Evolutionary conservation across 306 rosid genomes (phyloP).

Genomic region (Arachis stenosperma): DNA sequence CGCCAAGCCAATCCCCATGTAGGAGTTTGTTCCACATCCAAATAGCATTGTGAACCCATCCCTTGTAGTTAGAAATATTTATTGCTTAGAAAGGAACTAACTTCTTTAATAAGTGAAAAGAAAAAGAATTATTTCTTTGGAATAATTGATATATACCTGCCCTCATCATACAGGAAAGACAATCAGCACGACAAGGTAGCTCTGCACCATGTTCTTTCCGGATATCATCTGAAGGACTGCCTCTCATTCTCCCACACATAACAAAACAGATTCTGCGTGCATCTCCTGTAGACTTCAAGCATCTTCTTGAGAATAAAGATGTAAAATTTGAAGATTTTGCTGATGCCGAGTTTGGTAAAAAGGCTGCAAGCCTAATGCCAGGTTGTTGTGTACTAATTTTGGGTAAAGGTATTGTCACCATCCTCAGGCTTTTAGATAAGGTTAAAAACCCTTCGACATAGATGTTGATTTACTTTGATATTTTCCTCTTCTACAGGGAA

Average conservation of each 20-base stretch:
- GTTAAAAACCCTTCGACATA: not conserved
- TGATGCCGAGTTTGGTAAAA: conserved; percentile 71
- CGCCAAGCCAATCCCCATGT: not conserved
- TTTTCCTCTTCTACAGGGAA: conserved; percentile 52
- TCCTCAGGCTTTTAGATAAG: conserved; percentile 19
- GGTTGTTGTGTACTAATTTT: conserved; percentile 90
- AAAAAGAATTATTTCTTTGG: not conserved
- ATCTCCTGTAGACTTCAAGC: conserved; percentile 75
- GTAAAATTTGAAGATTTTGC: conserved; percentile 82
- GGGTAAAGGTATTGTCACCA: conserved; percentile 58
- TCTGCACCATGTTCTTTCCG: conserved; percentile 82
- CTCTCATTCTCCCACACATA: conserved; percentile 78
- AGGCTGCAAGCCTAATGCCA: conserved; percentile 66
- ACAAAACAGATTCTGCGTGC: conserved; percentile 81
- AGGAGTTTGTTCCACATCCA: conserved; percentile 1
- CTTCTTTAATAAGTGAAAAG: not conserved
- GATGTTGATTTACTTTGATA: not conserved
- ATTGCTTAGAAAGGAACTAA: not conserved
- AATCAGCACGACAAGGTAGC: conserved; percentile 85
- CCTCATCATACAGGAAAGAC: conserved; percentile 73
- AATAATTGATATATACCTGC: conserved; percentile 29
- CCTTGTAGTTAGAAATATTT: conserved; percentile 9
- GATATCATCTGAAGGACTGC: conserved; percentile 94
- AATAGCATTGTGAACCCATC: not conserved
- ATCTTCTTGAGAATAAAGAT: conserved; percentile 73